These are phyloP conservation scores for Arachis stenosperma DNA, from an alignment of 306 rosid genomes.

Conservation along the genomic window DNA sequence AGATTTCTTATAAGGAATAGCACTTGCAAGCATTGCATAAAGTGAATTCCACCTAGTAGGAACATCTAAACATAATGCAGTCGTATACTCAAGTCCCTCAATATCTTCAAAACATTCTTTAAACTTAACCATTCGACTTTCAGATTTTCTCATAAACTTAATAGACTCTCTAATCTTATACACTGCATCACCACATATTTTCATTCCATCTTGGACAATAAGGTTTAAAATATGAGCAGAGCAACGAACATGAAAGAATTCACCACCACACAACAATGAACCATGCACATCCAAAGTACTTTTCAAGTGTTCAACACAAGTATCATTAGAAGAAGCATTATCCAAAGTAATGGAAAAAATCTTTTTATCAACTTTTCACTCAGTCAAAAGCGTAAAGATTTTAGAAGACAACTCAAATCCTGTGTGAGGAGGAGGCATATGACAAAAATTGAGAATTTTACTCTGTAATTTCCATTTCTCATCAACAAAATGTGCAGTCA, in stretches of 20 bases:
- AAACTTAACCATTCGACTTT: not conserved
- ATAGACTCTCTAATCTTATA: not conserved
- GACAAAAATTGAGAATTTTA: not conserved
- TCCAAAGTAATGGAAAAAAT: not conserved
- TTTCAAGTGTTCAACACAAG: not conserved
- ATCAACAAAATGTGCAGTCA: not conserved
- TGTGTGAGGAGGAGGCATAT: not conserved
- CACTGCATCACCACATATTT: not conserved
- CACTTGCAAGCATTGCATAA: not conserved
- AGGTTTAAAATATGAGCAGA: not conserved
- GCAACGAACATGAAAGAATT: not conserved
- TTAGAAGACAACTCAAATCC: not conserved
- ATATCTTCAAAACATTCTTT: not conserved
- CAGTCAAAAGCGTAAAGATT: not conserved
- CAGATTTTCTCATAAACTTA: not conserved
- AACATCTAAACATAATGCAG: not conserved
- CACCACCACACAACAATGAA: not conserved
- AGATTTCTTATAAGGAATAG: no score
- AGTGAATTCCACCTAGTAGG: not conserved
- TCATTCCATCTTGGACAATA: not conserved
- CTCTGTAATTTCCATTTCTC: not conserved
- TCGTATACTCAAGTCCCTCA: not conserved
- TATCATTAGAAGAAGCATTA: not conserved
- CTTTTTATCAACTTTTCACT: not conserved
- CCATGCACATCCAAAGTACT: not conserved